Percentiles rank a stretch among this genome's conserved stretches.
Evolutionary conservation across 345 rosid species (phyloP).

Genomic region (Psidium friedrichsthalianum): DNA sequence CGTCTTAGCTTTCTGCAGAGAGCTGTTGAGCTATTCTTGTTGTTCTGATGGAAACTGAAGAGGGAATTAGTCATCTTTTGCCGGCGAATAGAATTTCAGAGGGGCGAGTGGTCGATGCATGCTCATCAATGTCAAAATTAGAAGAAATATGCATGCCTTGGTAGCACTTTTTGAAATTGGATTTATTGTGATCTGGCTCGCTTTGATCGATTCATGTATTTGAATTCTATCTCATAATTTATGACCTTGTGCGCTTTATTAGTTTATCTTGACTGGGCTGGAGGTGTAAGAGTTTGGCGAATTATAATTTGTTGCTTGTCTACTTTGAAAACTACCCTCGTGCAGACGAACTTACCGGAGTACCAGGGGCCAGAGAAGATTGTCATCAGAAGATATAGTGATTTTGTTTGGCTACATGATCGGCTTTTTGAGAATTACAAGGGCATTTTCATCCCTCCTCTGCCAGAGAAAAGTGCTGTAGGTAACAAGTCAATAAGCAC

Average conservation of each 20-base stretch:
- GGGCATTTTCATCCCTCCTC: constrained; percentile 89
- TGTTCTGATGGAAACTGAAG: neutral
- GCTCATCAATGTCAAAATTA: neutral
- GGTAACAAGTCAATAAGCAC: constrained; percentile 31
- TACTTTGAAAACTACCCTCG: neutral
- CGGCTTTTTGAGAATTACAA: constrained; percentile 83
- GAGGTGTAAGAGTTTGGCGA: neutral
- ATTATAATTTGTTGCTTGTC: neutral
- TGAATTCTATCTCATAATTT: neutral
- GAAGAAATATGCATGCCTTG: neutral
- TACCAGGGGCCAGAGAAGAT: constrained; percentile 94
- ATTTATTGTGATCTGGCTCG: neutral
- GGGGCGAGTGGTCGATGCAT: neutral
- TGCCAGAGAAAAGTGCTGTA: constrained; percentile 97
- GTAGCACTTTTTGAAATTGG: neutral
- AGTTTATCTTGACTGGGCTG: neutral
- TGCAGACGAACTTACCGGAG: constrained; percentile 75
- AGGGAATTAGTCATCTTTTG: neutral
- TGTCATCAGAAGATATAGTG: constrained; percentile 90
- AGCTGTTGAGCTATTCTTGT: neutral
- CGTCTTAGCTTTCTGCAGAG: neutral
- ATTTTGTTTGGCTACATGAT: constrained; percentile 89
- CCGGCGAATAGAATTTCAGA: neutral
- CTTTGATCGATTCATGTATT: neutral
- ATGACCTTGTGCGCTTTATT: neutral